Evolutionary conservation across 2,329 filamentous ascomycete genomes (phyloP), one percentile per base, ranked within the genome.

Genomic region (Periconia sp.): DNA sequence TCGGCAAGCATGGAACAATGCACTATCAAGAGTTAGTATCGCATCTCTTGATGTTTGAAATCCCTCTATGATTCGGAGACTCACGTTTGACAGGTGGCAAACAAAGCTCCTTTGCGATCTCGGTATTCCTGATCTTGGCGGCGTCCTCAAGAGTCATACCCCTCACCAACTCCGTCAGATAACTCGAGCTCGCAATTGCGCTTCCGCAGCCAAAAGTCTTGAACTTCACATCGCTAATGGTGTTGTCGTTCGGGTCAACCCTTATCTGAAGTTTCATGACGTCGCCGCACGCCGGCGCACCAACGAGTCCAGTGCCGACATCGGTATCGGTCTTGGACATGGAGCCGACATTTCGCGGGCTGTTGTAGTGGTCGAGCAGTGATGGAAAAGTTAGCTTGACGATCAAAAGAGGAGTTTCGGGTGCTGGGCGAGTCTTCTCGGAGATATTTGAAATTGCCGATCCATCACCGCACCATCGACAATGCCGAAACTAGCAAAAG

Each of bases 71-170:
- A n/a, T n/a, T n/a, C n/a, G n/a, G n/a, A 19, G 33, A 83, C 86
- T 73, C 76, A 91, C 88, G 74, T 77, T 95, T 95, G 36, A 95
- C 89, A 49, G 90, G 89, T 24, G 89, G 90, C 65, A 94, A 74
- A 66, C 89, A 94, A 43, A 96, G 79, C 76, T 99, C 95, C 79
- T 95, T 95, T 25, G 94, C 94, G 68, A 99, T 99, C 75, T 99
- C 92, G 3, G 92, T 96, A 75, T 99, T 99, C 77, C 90, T 87
- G 61, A 99, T 89, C 75, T 88, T 87, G 40, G 86, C 85, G 23
- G 95, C 94, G 70, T 99, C 90, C 61, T 99, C 94, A 56, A 99
- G 75, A 11, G 87, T 95, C 92, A 97, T 99, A 48, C 94, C 94
- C 53, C 90, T 84, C 52, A 99, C 92, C 47, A 99, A 78, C 74